Conservation (phyloP, 345 rosid species). For the Gossypium ekmanianum region DNA sequence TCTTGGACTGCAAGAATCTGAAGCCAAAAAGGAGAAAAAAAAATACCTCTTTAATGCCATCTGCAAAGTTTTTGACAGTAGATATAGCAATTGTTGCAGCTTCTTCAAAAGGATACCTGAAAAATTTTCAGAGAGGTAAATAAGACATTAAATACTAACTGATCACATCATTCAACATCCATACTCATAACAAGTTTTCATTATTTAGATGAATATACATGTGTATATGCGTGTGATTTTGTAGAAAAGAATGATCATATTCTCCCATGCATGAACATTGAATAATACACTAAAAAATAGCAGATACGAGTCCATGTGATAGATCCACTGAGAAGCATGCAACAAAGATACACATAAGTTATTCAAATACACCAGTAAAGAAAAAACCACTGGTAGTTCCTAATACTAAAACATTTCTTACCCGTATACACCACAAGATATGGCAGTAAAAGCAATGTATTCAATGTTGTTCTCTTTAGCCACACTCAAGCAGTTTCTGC, state of each 20-base stretch:
- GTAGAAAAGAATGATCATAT: background rate
- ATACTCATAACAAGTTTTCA: background rate
- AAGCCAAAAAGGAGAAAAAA: background rate
- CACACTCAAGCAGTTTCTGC: constrained; percentile 63
- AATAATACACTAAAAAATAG: background rate
- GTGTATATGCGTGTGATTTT: background rate
- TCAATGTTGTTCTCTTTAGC: constrained; percentile 68
- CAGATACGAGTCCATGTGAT: background rate
- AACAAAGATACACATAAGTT: no score
- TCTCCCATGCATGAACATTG: background rate
- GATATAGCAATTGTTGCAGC: constrained; percentile 77
- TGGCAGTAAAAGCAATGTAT: constrained; percentile 81
- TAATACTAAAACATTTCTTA: constrained; percentile 21
- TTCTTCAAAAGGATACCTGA: constrained; percentile 75
- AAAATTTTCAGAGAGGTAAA: constrained; percentile 4
- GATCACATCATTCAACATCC: background rate
- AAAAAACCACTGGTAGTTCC: background rate
- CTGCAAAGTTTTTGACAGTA: constrained; percentile 53
- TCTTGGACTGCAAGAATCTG: background rate
- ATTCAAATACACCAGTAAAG: no score
- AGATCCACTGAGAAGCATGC: background rate
- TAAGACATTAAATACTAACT: background rate
- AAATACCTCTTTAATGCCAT: constrained; percentile 72
- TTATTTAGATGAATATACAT: background rate
- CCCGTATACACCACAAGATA: constrained; percentile 77